Conservation (phyloP, 2,329 filamentous ascomycete genomes). For the Fusarium chuoi region DNA sequence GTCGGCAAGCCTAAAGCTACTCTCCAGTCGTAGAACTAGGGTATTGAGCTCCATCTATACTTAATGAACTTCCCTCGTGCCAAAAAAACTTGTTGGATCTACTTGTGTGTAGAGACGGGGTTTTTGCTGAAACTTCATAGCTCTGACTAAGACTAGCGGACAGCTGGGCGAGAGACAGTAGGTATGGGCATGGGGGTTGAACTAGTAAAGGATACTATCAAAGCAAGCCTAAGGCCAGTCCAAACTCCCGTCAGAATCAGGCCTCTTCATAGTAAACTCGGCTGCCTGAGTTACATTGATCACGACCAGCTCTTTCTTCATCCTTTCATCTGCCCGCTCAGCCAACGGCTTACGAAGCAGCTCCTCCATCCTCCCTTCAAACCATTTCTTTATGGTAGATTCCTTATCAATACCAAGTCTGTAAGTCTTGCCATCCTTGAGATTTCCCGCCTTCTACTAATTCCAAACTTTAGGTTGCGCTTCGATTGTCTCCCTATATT, state of each 20-base stretch:
- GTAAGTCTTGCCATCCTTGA: background rate
- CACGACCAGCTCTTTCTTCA: background rate
- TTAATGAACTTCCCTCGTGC: too few relatives aligned
- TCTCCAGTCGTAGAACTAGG: too few relatives aligned
- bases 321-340: background rate
- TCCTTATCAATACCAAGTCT: background rate
- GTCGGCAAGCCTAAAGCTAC: too few relatives aligned
- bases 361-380: background rate
- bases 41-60: too few relatives aligned
- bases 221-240: background rate
- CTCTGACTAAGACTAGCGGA: too few relatives aligned
- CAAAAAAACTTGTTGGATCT: fast-evolving
- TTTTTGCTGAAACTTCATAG: too few relatives aligned
- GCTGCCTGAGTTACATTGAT: background rate
- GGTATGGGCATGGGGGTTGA: too few relatives aligned
- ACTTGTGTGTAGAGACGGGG: too few relatives aligned
- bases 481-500: background rate
- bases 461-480: background rate
- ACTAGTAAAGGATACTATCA: fast-evolving
- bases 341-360: background rate
- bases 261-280: background rate
- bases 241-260: fast-evolving
- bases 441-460: background rate
- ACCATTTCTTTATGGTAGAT: background rate
- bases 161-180: too few relatives aligned